Percentiles rank a stretch among this genome's conserved stretches.
phyloP scores from a whole-genome alignment of 2,329 filamentous ascomycete species.

The Diaporthe humulicola region DNA sequence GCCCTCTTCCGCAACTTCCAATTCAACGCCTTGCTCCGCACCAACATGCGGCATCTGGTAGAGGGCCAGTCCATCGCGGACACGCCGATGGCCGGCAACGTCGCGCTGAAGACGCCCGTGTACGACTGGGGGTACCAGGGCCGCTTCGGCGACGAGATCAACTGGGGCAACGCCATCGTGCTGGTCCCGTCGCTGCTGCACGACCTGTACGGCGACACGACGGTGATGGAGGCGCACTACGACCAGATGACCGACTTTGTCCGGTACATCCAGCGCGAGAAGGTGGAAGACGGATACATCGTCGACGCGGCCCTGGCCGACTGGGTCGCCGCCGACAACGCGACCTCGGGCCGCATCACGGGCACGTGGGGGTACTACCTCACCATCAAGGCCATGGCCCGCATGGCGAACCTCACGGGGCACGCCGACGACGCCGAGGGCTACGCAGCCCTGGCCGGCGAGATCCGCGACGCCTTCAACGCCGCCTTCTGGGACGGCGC shows the following conservation, averaged over 20 bases:
- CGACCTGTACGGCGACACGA: conserved; percentile 32
- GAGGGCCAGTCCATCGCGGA: background rate
- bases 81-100: background rate
- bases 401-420: conserved; percentile 33
- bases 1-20: conserved; percentile 34
- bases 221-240: conserved; percentile 33
- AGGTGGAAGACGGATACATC: conserved; percentile 27
- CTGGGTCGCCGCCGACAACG: conserved; percentile 31
- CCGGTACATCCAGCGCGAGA: conserved; percentile 36
- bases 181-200: conserved; percentile 31
- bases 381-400: conserved; percentile 36
- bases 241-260: conserved; percentile 34
- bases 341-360: conserved; percentile 34
- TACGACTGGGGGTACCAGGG: conserved; percentile 36
- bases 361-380: conserved; percentile 36
- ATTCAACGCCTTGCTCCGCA: conserved; percentile 8
- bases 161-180: conserved; percentile 37
- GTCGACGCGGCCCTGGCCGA: conserved; percentile 33
- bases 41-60: background rate
- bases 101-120: conserved; percentile 35
- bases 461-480: conserved; percentile 36
- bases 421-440: conserved; percentile 28
- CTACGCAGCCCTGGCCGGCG: conserved; percentile 23
- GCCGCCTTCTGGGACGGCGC: conserved; percentile 34
- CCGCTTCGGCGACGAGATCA: conserved; percentile 36